Evolutionary conservation across 2,329 filamentous ascomycete species (phyloP), one percentile per base, ranked within the genome.

Genomic region (Gnomoniopsis smithogilvyi): DNA sequence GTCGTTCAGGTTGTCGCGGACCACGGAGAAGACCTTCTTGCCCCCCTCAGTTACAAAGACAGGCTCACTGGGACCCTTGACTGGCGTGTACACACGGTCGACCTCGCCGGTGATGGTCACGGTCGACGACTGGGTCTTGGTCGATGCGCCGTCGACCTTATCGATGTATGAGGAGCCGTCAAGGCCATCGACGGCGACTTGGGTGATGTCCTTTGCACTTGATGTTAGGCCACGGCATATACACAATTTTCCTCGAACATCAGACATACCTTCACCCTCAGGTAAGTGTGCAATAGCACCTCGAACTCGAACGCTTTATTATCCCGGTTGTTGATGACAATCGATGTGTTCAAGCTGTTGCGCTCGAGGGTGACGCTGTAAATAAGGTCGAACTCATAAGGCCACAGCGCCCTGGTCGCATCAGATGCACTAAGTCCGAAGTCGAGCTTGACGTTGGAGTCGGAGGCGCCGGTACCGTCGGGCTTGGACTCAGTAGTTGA

Each of bases 271-370:
- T 89, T 82, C 66, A 97, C 79, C 57, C 80, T 84, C 66, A 98
- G 85, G 74, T 99, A 99, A 6, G 91, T 96, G 76, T 99, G 95
- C 73, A 98, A 78, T 69, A 99, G 77, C 59, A 91, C 85, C 79
- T 98, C 92, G 75, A 94, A 96, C 66, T 98, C 94, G 73, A 96
- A 97, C 33, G 89, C 79, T 74, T 87, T 78, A 41, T 84, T 80
- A 57, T 91, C 93, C 73, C 96, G 89, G 73, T 99, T 99, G 71
- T 91, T 90, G 57, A 98, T 88, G 63, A 94, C 89, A 59, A 99
- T 79, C 62, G 88, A 87, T 2, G 94, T 96, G 70, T 86, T 86
- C 70, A 99, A 77, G 38, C 84, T 86, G 38, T 89, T 87, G 65
- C 83, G 86, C 63, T 85, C 86, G 64, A 99, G 78, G 2, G 91